Evolutionary conservation across 2,329 filamentous ascomycete genomes (phyloP).

Genomic region (Aspergillus fischeri): DNA sequence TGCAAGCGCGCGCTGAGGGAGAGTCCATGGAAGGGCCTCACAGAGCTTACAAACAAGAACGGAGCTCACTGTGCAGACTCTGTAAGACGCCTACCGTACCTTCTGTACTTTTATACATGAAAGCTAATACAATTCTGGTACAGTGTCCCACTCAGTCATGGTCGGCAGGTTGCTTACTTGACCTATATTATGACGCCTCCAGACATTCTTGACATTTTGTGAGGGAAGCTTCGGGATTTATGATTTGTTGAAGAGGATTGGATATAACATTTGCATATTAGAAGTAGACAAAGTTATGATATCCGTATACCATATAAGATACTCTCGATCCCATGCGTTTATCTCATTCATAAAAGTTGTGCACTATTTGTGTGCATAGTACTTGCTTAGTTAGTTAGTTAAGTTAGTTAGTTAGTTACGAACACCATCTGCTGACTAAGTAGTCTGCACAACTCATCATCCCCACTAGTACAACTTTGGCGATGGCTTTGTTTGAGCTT

Average conservation of each 20-base stretch:
- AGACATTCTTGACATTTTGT: slow-evolving; percentile 22
- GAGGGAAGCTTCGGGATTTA: slow-evolving; percentile 1
- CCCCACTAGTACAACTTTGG: slow-evolving; percentile 6
- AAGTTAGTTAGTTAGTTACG: too few species aligned
- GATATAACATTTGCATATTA: neutral
- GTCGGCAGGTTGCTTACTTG: slow-evolving; percentile 91
- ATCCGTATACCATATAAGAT: neutral
- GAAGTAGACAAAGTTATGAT: neutral
- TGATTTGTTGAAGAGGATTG: neutral
- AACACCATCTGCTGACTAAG: slow-evolving; percentile 10
- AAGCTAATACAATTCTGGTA: slow-evolving; percentile 10
- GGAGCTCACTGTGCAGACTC: slow-evolving; percentile 83
- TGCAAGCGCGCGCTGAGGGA: slow-evolving; percentile 81
- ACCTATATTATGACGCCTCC: slow-evolving; percentile 88
- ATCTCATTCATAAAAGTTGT: neutral
- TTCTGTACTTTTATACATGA: neutral
- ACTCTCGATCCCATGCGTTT: neutral
- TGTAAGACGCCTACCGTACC: slow-evolving; percentile 49
- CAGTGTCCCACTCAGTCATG: slow-evolving; percentile 93
- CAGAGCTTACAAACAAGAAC: slow-evolving; percentile 88
- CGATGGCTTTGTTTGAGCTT: slow-evolving; percentile 7
- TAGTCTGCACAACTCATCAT: slow-evolving; percentile 8
- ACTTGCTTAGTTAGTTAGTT: too few species aligned
- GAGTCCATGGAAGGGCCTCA: slow-evolving; percentile 82
- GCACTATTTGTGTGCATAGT: neutral